phyloP scores from a whole-genome alignment of 805 yeast species.

The Lipomyces starkeyi region DNA sequence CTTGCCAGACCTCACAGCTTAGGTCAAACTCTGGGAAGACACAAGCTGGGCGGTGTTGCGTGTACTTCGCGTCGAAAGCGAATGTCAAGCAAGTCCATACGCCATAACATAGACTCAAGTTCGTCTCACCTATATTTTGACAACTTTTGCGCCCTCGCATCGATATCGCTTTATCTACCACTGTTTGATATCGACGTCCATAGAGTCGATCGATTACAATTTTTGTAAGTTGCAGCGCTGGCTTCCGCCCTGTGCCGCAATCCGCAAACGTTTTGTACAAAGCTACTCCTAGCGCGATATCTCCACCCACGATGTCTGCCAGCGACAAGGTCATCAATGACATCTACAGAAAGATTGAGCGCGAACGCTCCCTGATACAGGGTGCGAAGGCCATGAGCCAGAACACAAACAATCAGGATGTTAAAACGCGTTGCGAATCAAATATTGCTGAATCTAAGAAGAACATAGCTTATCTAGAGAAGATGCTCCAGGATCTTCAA shows the following conservation, averaged over 20 bases:
- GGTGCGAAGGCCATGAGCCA: slow-evolving; percentile 85
- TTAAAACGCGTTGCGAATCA: slow-evolving; percentile 88
- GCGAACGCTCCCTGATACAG: slow-evolving; percentile 83
- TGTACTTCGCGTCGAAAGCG: background rate
- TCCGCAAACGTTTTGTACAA: background rate
- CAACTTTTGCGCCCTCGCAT: background rate
- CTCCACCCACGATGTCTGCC: slow-evolving; percentile 9
- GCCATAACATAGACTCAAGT: background rate
- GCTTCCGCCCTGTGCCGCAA: background rate
- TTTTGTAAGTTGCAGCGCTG: background rate
- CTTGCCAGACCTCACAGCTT: no score
- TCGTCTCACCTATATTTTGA: background rate
- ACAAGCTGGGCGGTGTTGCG: background rate
- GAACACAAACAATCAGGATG: slow-evolving; percentile 77
- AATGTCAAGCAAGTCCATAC: background rate
- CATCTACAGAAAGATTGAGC: slow-evolving; percentile 81
- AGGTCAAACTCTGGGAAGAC: no score
- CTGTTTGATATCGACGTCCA: background rate
- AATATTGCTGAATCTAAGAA: slow-evolving; percentile 90
- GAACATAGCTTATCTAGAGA: slow-evolving; percentile 86
- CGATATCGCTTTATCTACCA: background rate
- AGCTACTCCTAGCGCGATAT: background rate
- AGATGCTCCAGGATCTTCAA: slow-evolving; percentile 68
- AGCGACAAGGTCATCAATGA: slow-evolving; percentile 60
- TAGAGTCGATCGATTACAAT: slow-evolving; percentile 5